Percentiles rank a stretch among this genome's conserved stretches.
Conservation (phyloP, 768 basidiomycete species). For the Leucocoprinus leucothites region DNA sequence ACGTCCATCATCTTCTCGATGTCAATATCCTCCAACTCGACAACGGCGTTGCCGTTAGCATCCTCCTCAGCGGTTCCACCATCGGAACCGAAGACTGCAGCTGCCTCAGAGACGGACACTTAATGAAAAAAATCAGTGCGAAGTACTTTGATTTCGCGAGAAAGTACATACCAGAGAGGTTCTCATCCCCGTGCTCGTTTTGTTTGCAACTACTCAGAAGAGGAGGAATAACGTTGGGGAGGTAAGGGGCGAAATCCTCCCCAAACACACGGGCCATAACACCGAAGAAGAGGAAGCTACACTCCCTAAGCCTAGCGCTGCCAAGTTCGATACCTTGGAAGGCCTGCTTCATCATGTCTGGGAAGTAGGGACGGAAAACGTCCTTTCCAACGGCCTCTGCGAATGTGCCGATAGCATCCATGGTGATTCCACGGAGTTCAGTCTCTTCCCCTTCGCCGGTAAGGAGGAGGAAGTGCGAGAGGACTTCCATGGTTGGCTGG, state of each 20-base stretch:
- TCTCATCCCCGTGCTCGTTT: slow-evolving; percentile 70
- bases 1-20: slow-evolving; percentile 87
- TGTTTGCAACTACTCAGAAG: slow-evolving; percentile 82
- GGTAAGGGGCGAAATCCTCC: slow-evolving; percentile 88
- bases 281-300: slow-evolving; percentile 97
- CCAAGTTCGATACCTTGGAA: slow-evolving; percentile 88
- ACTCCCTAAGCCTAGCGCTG: slow-evolving; percentile 85
- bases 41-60: slow-evolving; percentile 50
- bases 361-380: slow-evolving; percentile 91
- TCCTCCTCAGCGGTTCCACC: slow-evolving; percentile 60
- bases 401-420: slow-evolving; percentile 98
- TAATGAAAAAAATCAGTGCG: neutral
- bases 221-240: slow-evolving; percentile 82
- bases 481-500: slow-evolving; percentile 81
- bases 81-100: slow-evolving; percentile 69
- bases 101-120: slow-evolving; percentile 54
- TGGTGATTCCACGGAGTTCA: slow-evolving; percentile 94
- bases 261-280: slow-evolving; percentile 98
- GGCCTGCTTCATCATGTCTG: slow-evolving; percentile 93
- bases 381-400: slow-evolving; percentile 96
- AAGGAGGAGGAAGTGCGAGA: slow-evolving; percentile 86
- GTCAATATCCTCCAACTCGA: slow-evolving; percentile 76
- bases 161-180: slow-evolving; percentile 34
- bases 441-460: slow-evolving; percentile 87
- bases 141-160: neutral